Evolutionary conservation across 305 asterid species (phyloP).

Genomic region (Fraxinus baroniana): DNA sequence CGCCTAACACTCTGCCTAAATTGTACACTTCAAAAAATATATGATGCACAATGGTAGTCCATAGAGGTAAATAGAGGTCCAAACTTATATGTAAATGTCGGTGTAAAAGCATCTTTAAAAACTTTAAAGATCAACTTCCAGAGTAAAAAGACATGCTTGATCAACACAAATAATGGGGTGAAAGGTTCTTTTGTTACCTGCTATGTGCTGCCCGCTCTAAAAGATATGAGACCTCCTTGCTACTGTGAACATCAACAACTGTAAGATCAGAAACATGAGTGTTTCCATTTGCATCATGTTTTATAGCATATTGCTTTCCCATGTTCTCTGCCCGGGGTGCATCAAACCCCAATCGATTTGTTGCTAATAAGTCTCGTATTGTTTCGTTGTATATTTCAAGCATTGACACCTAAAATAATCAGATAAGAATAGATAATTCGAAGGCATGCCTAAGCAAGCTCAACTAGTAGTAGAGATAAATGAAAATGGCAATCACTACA

Average conservation of each 20-base stretch:
- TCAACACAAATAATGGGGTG: constrained; percentile 2
- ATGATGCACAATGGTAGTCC: not conserved
- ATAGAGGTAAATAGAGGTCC: not conserved
- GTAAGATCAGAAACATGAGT: constrained; percentile 82
- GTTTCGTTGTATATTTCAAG: constrained; percentile 97
- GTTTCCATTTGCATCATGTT: constrained; percentile 82
- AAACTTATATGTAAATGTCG: not conserved
- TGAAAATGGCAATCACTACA: not conserved
- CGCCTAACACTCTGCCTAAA: not conserved
- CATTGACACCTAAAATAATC: constrained; percentile 72
- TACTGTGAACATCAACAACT: constrained; percentile 70
- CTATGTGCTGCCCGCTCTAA: constrained; percentile 87
- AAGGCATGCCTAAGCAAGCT: constrained; percentile 1
- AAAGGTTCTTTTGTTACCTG: constrained; percentile 50
- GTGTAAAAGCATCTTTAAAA: not conserved
- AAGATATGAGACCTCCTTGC: constrained; percentile 87
- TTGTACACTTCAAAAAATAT: not conserved
- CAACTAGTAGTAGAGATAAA: constrained; percentile 8
- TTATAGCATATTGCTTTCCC: constrained; percentile 78
- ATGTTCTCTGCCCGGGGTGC: constrained; percentile 51
- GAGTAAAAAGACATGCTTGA: not conserved
- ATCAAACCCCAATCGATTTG: constrained; percentile 57
- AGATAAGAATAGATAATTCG: not conserved
- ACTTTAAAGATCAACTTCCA: not conserved
- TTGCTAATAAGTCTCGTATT: constrained; percentile 73